Evolutionary conservation across 305 asterid genomes (phyloP), one percentile per base, ranked within the genome.

Genomic region (Solanum chacoense): DNA sequence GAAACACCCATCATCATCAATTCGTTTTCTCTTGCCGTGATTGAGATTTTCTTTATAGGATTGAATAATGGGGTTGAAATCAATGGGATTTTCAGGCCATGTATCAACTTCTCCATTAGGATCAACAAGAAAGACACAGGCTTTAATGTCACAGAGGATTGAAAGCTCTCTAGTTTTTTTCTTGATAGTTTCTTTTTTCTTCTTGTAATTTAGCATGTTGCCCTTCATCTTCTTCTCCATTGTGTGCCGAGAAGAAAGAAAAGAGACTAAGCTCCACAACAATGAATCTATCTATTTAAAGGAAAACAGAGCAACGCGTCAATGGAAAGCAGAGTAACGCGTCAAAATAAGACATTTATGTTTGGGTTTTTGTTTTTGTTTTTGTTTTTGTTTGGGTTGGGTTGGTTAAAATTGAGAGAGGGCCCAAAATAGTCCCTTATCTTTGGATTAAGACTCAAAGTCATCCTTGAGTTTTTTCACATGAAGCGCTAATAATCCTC

Each of bases 1-100:
- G 4, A 26, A 69, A 50, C 7, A 10, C 11, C 24, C 35, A 42
- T 5, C 22, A 42, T 5, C 14, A 7, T 73, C 78, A 73, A 31
- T 16, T 73, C 11, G 14, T n/a, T 36, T 11, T 34, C 40, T 22
- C 28, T 63, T 38, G 1, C 12, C 6, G 71, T 63, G 6, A 63
- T 9, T 8, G 12, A 22, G 71, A 63, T 63, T 22, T 34, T 67
- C 10, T 3, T 89, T 67, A 36, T 72, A 72, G 28, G 26, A 36
- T 28, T 81, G 9, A 22, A 86, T 24, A 69, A 90, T 65, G 14
- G 89, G 78, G 37, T 87, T 22, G 36, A 87, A 75, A 1, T 89
- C 92, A 3, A 4, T 2, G 16, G 24, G 63, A 38, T 87, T 91
- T 59, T 91, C 90, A 2, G 92, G 92, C 90, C 91, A 91, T 11